Percentiles rank a stretch among this genome's conserved stretches.
phyloP scores from a whole-genome alignment of 371 early-diverging fungal genomes.

The Mucor sp. region DNA sequence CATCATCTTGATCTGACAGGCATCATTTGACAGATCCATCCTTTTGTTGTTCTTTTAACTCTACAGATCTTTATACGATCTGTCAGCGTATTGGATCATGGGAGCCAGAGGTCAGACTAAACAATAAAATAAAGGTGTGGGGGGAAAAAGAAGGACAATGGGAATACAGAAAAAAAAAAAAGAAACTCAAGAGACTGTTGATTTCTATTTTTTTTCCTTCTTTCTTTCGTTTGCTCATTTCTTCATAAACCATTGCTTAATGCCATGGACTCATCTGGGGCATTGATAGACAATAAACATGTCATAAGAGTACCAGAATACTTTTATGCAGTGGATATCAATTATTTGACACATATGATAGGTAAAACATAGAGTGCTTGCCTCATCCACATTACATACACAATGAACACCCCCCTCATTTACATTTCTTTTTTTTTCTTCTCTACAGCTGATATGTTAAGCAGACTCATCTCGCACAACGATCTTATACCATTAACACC shows the following conservation, averaged over 20 bases:
- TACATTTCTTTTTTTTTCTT: neutral
- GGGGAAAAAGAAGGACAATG: neutral
- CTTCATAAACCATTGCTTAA: conserved; percentile 7
- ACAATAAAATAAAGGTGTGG: neutral
- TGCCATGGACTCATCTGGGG: conserved; percentile 26
- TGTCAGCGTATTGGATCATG: neutral
- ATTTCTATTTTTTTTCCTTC: neutral
- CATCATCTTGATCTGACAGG: neutral
- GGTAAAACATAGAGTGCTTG: conserved; percentile 37
- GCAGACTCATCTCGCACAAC: conserved; percentile 78
- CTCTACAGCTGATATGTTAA: conserved; percentile 75
- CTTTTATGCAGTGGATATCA: conserved; percentile 73
- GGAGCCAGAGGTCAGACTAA: neutral
- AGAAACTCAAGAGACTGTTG: neutral
- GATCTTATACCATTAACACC: conserved; percentile 85
- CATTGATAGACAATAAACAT: conserved; percentile 5
- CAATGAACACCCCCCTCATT: neutral
- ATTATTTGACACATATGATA: conserved; percentile 76
- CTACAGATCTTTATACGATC: neutral
- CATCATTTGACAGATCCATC: neutral
- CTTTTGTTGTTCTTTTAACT: neutral
- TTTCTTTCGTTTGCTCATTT: neutral
- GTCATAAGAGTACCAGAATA: conserved; percentile 61
- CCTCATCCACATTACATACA: neutral
- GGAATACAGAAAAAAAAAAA: neutral